Evolutionary conservation across 345 rosid genomes (phyloP).

Genomic region (Aquilaria malaccensis): DNA sequence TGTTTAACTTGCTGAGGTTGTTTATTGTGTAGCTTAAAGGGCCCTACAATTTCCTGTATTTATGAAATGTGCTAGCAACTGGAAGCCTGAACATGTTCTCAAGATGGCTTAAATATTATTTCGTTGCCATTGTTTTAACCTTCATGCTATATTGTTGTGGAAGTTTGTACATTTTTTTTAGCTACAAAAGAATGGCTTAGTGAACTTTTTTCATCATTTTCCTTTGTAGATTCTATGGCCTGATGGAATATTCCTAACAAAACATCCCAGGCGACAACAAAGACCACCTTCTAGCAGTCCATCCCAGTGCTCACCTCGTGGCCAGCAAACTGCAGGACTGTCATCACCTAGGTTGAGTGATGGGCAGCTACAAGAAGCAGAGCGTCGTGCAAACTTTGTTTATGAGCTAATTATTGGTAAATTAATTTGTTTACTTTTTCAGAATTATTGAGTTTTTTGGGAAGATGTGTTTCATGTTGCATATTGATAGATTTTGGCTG

Average conservation of each 20-base stretch:
- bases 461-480: background rate
- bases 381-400: constrained; percentile 81
- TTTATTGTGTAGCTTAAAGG: background rate
- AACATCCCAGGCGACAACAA: constrained; percentile 75
- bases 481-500: no score
- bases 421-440: background rate
- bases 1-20: no score
- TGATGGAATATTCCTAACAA: constrained; percentile 92
- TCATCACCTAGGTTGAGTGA: constrained; percentile 42
- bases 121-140: no score
- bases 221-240: constrained; percentile 87
- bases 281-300: constrained; percentile 27
- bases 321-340: constrained; percentile 24
- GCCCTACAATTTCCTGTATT: no score
- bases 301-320: constrained; percentile 23
- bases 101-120: background rate
- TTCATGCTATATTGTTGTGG: background rate
- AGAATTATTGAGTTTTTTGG: background rate
- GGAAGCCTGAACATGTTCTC: background rate
- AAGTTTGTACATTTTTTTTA: background rate
- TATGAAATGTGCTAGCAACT: background rate
- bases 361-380: constrained; percentile 68
- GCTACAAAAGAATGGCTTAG: background rate
- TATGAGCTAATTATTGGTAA: constrained; percentile 90
- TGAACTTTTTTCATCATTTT: background rate